Conservation (phyloP, 805 yeast genomes). For the Candida qinlingensis region DNA sequence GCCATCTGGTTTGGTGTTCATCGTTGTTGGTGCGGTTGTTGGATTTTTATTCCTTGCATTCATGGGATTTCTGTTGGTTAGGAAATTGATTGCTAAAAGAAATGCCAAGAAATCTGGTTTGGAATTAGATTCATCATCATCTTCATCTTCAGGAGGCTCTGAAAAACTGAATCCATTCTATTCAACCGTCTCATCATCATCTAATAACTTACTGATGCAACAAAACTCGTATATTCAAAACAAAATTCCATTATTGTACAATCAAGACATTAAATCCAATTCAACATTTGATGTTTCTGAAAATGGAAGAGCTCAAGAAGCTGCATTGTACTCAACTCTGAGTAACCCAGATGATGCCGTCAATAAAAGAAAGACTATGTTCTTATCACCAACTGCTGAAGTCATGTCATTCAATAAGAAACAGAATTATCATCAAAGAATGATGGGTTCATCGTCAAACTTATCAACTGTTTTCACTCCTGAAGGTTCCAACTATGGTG, state of each 20-base stretch:
- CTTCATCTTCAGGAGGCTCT: conserved; percentile 16
- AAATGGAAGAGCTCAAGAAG: conserved; percentile 4
- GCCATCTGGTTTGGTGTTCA: conserved; percentile 79
- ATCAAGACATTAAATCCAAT: conserved; percentile 6
- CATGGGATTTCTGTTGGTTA: conserved; percentile 45
- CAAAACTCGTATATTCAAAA: conserved; percentile 1
- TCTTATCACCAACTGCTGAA: conserved; percentile 78
- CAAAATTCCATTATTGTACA: conserved; percentile 19
- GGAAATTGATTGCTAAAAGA: conserved; percentile 43
- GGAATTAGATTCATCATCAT: conserved; percentile 15
- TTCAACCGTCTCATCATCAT: conserved; percentile 1
- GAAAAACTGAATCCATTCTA: conserved; percentile 14
- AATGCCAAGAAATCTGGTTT: conserved; percentile 42
- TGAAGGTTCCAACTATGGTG: conserved; percentile 1
- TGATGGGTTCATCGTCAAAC: conserved; percentile 26
- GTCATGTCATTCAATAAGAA: conserved; percentile 43
- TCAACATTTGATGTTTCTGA: conserved; percentile 15
- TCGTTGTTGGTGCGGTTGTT: conserved; percentile 68
- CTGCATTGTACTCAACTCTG: conserved; percentile 18
- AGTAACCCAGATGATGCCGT: conserved; percentile 10
- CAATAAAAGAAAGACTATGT: conserved; percentile 38
- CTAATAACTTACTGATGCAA: conserved; percentile 3
- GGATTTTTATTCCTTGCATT: conserved; percentile 53
- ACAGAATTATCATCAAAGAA: conserved; percentile 36
- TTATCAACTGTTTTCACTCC: conserved; percentile 1